Conservation (phyloP, 192 early-diverging fungal genomes). For the Coemansia sp. region DNA sequence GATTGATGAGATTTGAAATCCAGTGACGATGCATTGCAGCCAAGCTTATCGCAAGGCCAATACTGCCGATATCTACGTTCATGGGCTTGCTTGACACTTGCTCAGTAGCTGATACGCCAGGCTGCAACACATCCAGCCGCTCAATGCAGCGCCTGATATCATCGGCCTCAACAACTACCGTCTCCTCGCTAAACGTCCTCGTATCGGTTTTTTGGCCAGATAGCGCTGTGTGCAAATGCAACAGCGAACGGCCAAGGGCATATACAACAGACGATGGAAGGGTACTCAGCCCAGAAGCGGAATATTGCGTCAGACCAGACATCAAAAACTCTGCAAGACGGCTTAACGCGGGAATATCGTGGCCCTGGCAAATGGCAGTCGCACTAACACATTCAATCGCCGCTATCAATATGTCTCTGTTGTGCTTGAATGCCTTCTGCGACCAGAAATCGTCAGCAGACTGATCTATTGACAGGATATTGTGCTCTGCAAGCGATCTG, state of each 20-base stretch:
- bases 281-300: background rate
- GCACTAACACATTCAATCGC: constrained; percentile 33
- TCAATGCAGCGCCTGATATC: constrained; percentile 40
- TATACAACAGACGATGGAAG: constrained; percentile 11
- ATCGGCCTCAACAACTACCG: constrained; percentile 22
- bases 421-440: constrained; percentile 1
- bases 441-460: constrained; percentile 18
- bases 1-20: constrained; percentile 25
- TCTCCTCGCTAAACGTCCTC: constrained; percentile 20
- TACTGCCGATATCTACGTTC: constrained; percentile 4
- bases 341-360: constrained; percentile 19
- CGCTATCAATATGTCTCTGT: constrained; percentile 24
- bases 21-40: constrained; percentile 41
- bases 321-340: constrained; percentile 24
- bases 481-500: constrained; percentile 2
- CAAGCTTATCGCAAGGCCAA: constrained; percentile 24
- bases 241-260: constrained; percentile 18
- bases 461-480: constrained; percentile 4
- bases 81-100: background rate
- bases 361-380: constrained; percentile 12
- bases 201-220: background rate
- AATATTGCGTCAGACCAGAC: constrained; percentile 14
- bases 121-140: constrained; percentile 26
- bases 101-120: background rate
- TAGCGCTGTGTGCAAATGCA: constrained; percentile 11